Conservation (phyloP, 2,329 filamentous ascomycete genomes). For the Aspergillus melleus region DNA sequence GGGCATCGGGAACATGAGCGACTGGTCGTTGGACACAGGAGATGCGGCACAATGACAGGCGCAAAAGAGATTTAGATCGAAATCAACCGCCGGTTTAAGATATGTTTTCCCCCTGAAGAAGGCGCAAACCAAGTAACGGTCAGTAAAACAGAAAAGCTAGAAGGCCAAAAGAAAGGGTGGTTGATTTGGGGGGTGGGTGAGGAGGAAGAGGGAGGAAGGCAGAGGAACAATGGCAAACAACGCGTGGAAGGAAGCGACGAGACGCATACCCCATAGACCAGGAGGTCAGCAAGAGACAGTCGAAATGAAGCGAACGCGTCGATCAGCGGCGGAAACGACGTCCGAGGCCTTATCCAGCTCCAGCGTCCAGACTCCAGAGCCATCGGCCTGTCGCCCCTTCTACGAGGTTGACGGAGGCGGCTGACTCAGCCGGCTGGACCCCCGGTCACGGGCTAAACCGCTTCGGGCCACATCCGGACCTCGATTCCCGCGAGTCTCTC, state of each 20-base stretch:
- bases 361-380: slow-evolving; percentile 23
- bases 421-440: slow-evolving; percentile 34
- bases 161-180: not conserved
- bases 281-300: slow-evolving; percentile 7
- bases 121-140: slow-evolving; percentile 15
- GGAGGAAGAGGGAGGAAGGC: slow-evolving; percentile 7
- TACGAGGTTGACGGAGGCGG: slow-evolving; percentile 37
- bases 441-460: slow-evolving; percentile 27
- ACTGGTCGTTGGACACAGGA: slow-evolving; percentile 13
- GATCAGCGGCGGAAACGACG: slow-evolving; percentile 20
- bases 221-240: slow-evolving; percentile 22
- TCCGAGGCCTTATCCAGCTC: slow-evolving; percentile 25
- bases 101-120: not conserved
- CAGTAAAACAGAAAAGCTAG: slow-evolving; percentile 21
- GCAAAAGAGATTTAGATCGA: not conserved
- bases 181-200: not conserved
- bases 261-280: slow-evolving; percentile 15
- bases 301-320: slow-evolving; percentile 25
- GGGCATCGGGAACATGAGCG: slow-evolving; percentile 27
- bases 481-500: slow-evolving; percentile 21
- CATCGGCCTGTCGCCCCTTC: slow-evolving; percentile 32
- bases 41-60: slow-evolving; percentile 7
- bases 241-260: slow-evolving; percentile 24
- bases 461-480: slow-evolving; percentile 31
- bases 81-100: not conserved